Conservation (phyloP, 1,139 yeast species). For the Yamadazyma oceani region DNA sequence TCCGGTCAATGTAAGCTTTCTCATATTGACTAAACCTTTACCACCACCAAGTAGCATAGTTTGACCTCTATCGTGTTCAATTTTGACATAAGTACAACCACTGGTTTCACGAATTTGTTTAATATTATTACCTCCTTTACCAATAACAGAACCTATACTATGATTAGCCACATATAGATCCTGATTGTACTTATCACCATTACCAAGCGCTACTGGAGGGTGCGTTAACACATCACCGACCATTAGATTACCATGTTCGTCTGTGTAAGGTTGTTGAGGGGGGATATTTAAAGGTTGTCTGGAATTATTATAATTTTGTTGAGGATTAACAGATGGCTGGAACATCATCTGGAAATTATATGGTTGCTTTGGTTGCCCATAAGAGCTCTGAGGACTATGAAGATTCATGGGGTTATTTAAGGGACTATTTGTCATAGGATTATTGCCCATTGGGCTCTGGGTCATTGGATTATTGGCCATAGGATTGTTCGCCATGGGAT, state of each 20-base stretch:
- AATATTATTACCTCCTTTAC: slow-evolving; percentile 82
- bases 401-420: slow-evolving; percentile 8
- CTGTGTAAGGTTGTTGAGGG: slow-evolving; percentile 41
- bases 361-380: slow-evolving; percentile 15
- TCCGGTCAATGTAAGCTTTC: slow-evolving; percentile 73
- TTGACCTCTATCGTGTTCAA: slow-evolving; percentile 54
- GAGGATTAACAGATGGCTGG: slow-evolving; percentile 43
- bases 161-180: slow-evolving; percentile 75
- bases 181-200: slow-evolving; percentile 56
- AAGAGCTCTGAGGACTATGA: slow-evolving; percentile 14
- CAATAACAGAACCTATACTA: slow-evolving; percentile 82
- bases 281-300: slow-evolving; percentile 16
- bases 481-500: slow-evolving; percentile 6
- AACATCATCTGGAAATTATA: slow-evolving; percentile 46
- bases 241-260: slow-evolving; percentile 47
- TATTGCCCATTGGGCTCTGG: slow-evolving; percentile 1
- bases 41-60: slow-evolving; percentile 56
- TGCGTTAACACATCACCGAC: slow-evolving; percentile 47
- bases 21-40: slow-evolving; percentile 53
- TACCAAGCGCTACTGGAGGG: slow-evolving; percentile 39
- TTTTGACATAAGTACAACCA: slow-evolving; percentile 71
- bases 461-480: slow-evolving; percentile 6
- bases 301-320: slow-evolving; percentile 13
- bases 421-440: slow-evolving; percentile 1
- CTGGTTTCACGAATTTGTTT: slow-evolving; percentile 76